Conservation (phyloP, 176 grass and related monocot species). For the Bothriochloa decipiens region DNA sequence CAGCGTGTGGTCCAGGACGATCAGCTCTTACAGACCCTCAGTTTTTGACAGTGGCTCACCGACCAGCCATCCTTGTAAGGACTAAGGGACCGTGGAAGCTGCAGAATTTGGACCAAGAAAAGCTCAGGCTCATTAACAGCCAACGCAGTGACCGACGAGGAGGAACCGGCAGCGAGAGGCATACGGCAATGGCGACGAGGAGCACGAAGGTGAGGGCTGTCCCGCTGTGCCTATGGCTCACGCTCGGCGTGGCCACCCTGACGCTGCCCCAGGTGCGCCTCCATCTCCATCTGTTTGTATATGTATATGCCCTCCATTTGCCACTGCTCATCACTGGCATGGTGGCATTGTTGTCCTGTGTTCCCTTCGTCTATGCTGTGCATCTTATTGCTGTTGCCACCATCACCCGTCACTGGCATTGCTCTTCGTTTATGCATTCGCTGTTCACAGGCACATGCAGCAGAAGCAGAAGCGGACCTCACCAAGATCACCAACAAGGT, state of each 20-base stretch:
- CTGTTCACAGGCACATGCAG: slow-evolving; percentile 52
- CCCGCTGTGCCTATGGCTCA: slow-evolving; percentile 54
- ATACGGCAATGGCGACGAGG: slow-evolving; percentile 15
- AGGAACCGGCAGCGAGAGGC: neutral
- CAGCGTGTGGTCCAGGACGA: slow-evolving; percentile 3
- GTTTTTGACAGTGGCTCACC: neutral
- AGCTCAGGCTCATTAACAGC: slow-evolving; percentile 4
- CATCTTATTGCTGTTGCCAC: neutral
- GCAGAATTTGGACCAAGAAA: neutral
- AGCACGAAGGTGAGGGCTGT: neutral
- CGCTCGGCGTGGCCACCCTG: slow-evolving; percentile 54
- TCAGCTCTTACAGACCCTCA: neutral
- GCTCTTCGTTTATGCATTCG: neutral
- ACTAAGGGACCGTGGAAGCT: neutral
- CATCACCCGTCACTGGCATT: neutral
- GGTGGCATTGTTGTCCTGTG: neutral
- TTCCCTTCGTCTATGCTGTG: neutral
- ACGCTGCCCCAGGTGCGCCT: slow-evolving; percentile 73
- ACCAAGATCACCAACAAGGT: slow-evolving; percentile 81
- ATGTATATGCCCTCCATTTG: neutral
- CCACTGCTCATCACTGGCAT: neutral
- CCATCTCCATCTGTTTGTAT: neutral
- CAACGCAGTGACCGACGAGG: neutral
- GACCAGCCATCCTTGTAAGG: neutral
- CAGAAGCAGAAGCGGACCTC: slow-evolving; percentile 48